A percentile compares a stretch with the other conserved stretches of the same genome.
Conservation (phyloP, 2,329 filamentous ascomycete species). For the Biscogniauxia mediterranea region DNA sequence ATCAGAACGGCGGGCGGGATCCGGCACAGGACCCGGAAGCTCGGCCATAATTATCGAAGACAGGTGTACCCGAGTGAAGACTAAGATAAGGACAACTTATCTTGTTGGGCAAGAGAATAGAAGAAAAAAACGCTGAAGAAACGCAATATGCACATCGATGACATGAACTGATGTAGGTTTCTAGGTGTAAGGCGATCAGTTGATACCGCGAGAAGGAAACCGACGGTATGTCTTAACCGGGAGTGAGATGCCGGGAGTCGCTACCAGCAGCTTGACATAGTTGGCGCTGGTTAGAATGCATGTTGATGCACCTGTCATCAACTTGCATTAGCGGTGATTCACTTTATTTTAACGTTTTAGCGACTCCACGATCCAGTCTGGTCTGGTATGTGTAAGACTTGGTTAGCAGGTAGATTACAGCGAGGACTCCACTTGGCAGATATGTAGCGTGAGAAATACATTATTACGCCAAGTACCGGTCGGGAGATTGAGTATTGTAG, state of each 20-base stretch:
- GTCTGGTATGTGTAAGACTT: no score
- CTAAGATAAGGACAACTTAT: no score
- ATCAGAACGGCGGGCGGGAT: not conserved
- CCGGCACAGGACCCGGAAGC: not conserved
- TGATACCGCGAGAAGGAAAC: not conserved
- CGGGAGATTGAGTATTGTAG: no score
- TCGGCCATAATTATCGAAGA: no score
- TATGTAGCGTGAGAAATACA: no score
- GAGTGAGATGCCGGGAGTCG: no score
- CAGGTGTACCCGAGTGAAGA: no score
- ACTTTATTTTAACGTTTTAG: not conserved
- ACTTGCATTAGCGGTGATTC: constrained; percentile 6
- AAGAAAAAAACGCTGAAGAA: not conserved
- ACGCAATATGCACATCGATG: constrained; percentile 8
- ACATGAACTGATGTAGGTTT: constrained; percentile 6
- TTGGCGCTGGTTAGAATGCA: no score
- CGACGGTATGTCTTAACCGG: not conserved
- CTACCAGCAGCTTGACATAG: not conserved
- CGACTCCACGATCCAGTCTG: no score
- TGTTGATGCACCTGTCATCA: constrained; percentile 14
- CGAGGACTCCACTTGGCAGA: no score
- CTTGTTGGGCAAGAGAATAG: not conserved
- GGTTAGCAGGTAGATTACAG: no score
- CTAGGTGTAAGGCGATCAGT: not conserved
- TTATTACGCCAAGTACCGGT: no score